Evolutionary conservation across 2,329 filamentous ascomycete species (phyloP).

Genomic region (Reticulascus tulasneorum): DNA sequence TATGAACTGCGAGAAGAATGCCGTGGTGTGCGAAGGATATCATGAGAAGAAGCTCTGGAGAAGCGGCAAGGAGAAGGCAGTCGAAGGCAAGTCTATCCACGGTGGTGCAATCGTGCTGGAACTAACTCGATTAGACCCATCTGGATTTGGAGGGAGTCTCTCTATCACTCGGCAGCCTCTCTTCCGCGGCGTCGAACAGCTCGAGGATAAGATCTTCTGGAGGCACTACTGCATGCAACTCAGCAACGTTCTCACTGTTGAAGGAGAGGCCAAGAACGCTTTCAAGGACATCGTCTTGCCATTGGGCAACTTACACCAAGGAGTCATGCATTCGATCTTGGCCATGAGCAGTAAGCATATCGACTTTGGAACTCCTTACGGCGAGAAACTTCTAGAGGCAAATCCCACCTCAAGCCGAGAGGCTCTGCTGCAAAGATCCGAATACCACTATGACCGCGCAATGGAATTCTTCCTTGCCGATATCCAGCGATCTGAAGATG

Average conservation of each 20-base stretch:
- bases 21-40: constrained; percentile 86
- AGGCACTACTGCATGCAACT: constrained; percentile 78
- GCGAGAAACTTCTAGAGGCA: constrained; percentile 46
- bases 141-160: constrained; percentile 6
- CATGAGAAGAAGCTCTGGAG: constrained; percentile 84
- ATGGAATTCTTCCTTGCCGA: constrained; percentile 48
- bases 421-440: constrained; percentile 45
- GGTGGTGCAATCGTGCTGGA: background rate
- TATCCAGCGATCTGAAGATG: constrained; percentile 37
- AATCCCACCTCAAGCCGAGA: constrained; percentile 43
- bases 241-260: constrained; percentile 76
- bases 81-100: constrained; percentile 51
- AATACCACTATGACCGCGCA: constrained; percentile 53
- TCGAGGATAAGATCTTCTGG: constrained; percentile 75
- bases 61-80: constrained; percentile 72
- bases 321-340: constrained; percentile 86
- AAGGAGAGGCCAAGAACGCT: constrained; percentile 75
- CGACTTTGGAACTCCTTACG: constrained; percentile 55
- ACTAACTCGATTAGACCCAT: constrained; percentile 6
- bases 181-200: constrained; percentile 76
- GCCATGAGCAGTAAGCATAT: constrained; percentile 78
- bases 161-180: constrained; percentile 59
- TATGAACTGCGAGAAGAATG: constrained; percentile 89
- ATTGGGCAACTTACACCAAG: constrained; percentile 73
- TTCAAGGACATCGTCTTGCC: constrained; percentile 82